These are phyloP conservation scores for Alnus glutinosa DNA, from an alignment of 306 rosid species.

Conservation along the genomic window DNA sequence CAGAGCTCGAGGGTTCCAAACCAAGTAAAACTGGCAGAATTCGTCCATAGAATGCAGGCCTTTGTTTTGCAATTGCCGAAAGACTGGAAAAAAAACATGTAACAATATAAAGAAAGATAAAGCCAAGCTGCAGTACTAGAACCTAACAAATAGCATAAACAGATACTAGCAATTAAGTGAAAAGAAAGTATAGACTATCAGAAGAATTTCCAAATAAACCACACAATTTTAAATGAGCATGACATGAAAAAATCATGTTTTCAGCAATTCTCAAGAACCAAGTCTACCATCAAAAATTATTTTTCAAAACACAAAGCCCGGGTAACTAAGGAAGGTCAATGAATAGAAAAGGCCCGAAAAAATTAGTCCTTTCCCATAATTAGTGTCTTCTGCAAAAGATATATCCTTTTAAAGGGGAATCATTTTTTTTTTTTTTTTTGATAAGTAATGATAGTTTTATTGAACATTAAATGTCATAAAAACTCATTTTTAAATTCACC, in stretches of 20 bases:
- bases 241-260: background rate
- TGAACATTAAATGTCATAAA: background rate
- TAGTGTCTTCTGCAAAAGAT: background rate
- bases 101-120: slow-evolving; percentile 24
- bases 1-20: slow-evolving; percentile 70
- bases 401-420: background rate
- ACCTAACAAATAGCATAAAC: background rate
- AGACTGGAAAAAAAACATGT: slow-evolving; percentile 56
- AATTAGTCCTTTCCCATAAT: too few species aligned
- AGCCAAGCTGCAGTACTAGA: slow-evolving; percentile 8
- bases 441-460: too few species aligned
- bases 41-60: slow-evolving; percentile 96
- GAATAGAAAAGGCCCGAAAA: background rate
- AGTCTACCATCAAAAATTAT: background rate
- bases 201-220: background rate
- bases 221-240: background rate
- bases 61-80: slow-evolving; percentile 73
- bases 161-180: slow-evolving; percentile 3
- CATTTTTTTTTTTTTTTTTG: too few species aligned
- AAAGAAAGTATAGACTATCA: background rate
- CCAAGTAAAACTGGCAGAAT: slow-evolving; percentile 90
- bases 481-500: background rate
- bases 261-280: too few species aligned
- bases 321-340: background rate
- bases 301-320: background rate